Evolutionary conservation across 805 yeast species (phyloP).

Genomic region (Sugiyamaella smithiae): DNA sequence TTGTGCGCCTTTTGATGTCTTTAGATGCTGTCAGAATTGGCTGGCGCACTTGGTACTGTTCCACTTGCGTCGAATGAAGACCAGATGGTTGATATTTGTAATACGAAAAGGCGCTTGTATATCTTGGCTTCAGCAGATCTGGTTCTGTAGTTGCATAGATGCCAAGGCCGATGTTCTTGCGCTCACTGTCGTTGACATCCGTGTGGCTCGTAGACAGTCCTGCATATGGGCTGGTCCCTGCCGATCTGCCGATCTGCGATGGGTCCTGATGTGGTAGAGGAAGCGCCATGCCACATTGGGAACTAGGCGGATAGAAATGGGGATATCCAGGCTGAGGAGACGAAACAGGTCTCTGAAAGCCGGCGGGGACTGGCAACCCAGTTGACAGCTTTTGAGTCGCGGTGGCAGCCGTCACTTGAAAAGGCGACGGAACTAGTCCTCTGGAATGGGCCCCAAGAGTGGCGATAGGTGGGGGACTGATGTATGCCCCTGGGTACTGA

Average conservation of each 20-base stretch:
- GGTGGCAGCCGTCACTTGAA: no score
- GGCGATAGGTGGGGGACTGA: not conserved
- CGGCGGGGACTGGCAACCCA: no score
- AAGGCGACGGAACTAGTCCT: no score
- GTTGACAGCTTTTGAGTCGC: no score
- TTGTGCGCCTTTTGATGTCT: slow-evolving; percentile 44
- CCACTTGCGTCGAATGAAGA: not conserved
- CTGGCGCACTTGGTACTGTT: slow-evolving; percentile 6
- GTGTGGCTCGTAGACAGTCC: no score
- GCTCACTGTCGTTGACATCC: not conserved
- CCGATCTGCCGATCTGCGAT: slow-evolving; percentile 7
- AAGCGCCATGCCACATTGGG: not conserved
- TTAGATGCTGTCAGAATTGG: slow-evolving; percentile 18
- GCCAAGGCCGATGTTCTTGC: not conserved
- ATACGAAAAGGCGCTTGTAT: not conserved
- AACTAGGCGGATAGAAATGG: not conserved
- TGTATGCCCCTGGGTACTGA: not conserved
- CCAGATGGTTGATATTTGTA: not conserved
- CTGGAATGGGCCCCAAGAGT: no score
- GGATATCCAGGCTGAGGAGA: no score
- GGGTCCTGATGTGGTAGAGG: not conserved
- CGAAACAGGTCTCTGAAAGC: no score
- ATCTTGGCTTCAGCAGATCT: not conserved
- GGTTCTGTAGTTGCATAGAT: not conserved
- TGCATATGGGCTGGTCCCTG: not conserved